phyloP scores from a whole-genome alignment of 148 eudicot genomes.

The Salicornia ramosissima region DNA sequence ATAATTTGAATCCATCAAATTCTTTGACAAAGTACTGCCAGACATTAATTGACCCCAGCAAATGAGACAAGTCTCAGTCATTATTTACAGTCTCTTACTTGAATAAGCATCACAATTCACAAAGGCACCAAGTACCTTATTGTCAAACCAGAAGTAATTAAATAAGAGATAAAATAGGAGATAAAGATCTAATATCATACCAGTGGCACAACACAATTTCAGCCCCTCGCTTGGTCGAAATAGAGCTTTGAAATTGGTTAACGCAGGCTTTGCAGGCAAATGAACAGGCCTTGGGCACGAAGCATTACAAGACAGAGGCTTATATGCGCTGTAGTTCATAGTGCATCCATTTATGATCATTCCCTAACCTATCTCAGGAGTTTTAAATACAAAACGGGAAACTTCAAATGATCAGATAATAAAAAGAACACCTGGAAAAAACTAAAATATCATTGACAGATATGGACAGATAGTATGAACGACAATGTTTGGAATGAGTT shows the following conservation, averaged over 20 bases:
- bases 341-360: conserved; percentile 29
- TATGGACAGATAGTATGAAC: no score
- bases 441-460: background rate
- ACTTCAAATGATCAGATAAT: background rate
- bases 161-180: background rate
- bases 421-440: background rate
- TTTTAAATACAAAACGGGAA: conserved; percentile 1
- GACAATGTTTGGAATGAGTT: no score
- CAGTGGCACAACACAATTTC: conserved; percentile 17
- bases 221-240: conserved; percentile 15
- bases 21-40: background rate
- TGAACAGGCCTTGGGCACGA: conserved; percentile 12
- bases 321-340: conserved; percentile 24
- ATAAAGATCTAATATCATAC: conserved; percentile 11
- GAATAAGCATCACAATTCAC: background rate
- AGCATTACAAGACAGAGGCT: conserved; percentile 22
- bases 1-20: background rate
- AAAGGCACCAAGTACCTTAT: no score
- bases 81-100: no score
- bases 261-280: conserved; percentile 11
- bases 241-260: conserved; percentile 20
- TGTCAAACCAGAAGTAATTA: background rate
- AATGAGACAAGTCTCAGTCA: background rate
- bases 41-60: conserved; percentile 1
- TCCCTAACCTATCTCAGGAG: conserved; percentile 20